phyloP scores from a whole-genome alignment of 306 rosid species.

The Datisca glomerata region DNA sequence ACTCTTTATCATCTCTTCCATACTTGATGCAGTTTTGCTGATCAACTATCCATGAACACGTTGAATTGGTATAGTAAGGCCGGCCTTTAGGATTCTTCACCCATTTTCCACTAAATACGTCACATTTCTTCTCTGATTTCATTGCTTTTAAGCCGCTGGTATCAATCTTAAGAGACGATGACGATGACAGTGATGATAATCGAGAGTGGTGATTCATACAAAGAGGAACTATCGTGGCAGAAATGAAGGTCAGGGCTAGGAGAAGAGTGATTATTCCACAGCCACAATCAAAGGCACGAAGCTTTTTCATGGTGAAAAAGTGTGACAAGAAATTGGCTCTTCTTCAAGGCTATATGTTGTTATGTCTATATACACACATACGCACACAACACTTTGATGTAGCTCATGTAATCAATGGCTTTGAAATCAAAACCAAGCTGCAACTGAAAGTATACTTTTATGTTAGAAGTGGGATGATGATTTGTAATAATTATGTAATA shows the following conservation, averaged over 20 bases:
- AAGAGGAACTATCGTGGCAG: slow-evolving; percentile 11
- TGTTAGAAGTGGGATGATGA: no score
- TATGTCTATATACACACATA: no score
- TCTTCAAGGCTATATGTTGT: no score
- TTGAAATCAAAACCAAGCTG: no score
- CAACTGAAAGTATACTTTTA: no score
- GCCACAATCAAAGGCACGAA: slow-evolving; percentile 7
- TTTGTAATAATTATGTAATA: no score
- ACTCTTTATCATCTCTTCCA: slow-evolving; percentile 18
- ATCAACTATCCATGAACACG: slow-evolving; percentile 14
- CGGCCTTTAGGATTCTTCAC: slow-evolving; percentile 3
- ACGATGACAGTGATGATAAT: slow-evolving; percentile 10
- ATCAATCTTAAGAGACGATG: slow-evolving; percentile 3
- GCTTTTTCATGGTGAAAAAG: slow-evolving; percentile 6
- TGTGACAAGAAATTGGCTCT: no score
- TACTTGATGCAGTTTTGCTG: slow-evolving; percentile 15
- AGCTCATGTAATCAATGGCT: no score
- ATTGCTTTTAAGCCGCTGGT: not conserved
- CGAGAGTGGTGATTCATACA: slow-evolving; percentile 6
- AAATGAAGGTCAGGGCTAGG: slow-evolving; percentile 3
- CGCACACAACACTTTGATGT: no score
- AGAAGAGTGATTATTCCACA: no score
- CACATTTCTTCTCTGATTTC: slow-evolving; percentile 11
- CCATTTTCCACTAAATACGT: slow-evolving; percentile 16
- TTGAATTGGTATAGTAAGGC: slow-evolving; percentile 10